Percentiles rank a stretch among this genome's conserved stretches.
phyloP scores from a whole-genome alignment of 2,329 filamentous ascomycete genomes.

The Macrophomina pseudophaseolina region DNA sequence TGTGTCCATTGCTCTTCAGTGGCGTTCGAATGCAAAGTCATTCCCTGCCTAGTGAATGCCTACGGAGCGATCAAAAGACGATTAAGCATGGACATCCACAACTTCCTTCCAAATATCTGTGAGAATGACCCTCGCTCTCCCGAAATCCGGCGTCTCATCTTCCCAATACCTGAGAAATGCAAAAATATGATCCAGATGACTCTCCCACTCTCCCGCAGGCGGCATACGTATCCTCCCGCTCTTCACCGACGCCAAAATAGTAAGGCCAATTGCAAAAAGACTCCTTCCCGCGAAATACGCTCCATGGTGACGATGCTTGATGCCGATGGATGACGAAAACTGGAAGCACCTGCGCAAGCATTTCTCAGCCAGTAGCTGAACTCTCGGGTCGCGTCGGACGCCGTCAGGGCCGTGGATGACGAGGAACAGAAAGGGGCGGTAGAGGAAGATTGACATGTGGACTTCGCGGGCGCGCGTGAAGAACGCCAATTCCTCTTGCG shows the following conservation, averaged over 20 bases:
- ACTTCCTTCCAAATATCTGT: background rate
- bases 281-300: constrained; percentile 37
- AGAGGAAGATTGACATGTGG: constrained; percentile 35
- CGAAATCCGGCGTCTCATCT: background rate
- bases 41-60: no score
- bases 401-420: constrained; percentile 32
- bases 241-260: constrained; percentile 36
- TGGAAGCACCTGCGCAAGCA: constrained; percentile 32
- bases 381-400: constrained; percentile 27
- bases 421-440: constrained; percentile 40
- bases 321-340: constrained; percentile 30
- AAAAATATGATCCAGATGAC: constrained; percentile 26
- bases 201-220: background rate
- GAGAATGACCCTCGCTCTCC: background rate
- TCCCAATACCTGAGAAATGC: constrained; percentile 31
- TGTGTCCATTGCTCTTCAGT: no score
- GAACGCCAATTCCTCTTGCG: constrained; percentile 32
- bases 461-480: constrained; percentile 28
- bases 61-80: no score
- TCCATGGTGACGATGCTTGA: constrained; percentile 41
- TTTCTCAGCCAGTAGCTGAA: constrained; percentile 31
- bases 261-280: constrained; percentile 32
- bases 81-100: background rate
- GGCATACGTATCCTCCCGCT: constrained; percentile 26
- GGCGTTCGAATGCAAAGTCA: no score